Evolutionary conservation across 2,329 filamentous ascomycete genomes (phyloP).

Genomic region (Botrytis medusae): DNA sequence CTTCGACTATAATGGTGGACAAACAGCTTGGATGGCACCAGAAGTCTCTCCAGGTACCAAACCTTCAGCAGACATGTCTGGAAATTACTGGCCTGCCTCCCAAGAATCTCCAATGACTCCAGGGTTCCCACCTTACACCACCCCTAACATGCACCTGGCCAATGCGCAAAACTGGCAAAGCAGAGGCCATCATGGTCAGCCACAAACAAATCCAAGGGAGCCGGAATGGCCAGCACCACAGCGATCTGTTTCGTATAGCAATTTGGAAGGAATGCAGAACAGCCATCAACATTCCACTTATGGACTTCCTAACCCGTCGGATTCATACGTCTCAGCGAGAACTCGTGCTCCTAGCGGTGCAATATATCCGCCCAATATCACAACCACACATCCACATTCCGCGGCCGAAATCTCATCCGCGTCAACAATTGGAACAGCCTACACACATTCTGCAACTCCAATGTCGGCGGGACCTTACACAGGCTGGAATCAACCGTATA

Average conservation of each 20-base stretch:
- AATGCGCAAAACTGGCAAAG: conserved; percentile 37
- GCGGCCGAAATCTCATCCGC: conserved; percentile 29
- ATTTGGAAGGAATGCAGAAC: conserved; percentile 37
- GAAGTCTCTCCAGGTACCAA: conserved; percentile 42
- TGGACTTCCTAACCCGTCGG: conserved; percentile 24
- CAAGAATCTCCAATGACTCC: conserved; percentile 53
- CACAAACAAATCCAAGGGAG: conserved; percentile 36
- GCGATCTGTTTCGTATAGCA: conserved; percentile 40
- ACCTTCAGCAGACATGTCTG: conserved; percentile 43
- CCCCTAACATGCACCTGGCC: conserved; percentile 41
- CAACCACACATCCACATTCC: conserved; percentile 29
- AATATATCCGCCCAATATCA: conserved; percentile 37
- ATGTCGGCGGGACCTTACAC: conserved; percentile 29
- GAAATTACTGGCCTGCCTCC: conserved; percentile 49
- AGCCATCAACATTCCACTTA: conserved; percentile 35
- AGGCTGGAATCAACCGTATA: conserved; percentile 34
- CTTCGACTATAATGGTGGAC: conserved; percentile 35
- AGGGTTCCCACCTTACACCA: conserved; percentile 50
- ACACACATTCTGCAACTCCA: conserved; percentile 29
- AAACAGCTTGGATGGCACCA: conserved; percentile 38
- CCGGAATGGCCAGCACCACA: conserved; percentile 39
- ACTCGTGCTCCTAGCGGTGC: conserved; percentile 17
- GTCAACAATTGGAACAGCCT: conserved; percentile 28
- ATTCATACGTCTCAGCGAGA: conserved; percentile 13
- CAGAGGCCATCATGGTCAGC: conserved; percentile 32